A percentile compares a stretch with the other conserved stretches of the same genome.
Evolutionary conservation across 202 grass and related monocot genomes (phyloP).

Genomic region (Panicum hallii): DNA sequence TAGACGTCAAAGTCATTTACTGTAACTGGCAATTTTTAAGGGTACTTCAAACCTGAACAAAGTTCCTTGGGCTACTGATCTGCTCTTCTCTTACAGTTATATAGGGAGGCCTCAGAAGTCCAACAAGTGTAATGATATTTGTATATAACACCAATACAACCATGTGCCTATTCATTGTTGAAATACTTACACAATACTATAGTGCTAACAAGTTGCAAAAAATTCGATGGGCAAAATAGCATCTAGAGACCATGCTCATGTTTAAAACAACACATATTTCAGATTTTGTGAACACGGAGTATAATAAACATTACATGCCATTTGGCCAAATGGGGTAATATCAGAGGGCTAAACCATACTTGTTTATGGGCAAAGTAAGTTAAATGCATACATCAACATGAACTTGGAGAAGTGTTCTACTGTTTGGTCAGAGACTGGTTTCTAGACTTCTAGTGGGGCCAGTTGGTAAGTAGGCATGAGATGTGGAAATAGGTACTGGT

Average conservation of each 20-base stretch:
- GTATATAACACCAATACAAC: constrained; percentile 1
- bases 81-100: neutral
- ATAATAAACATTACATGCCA: neutral
- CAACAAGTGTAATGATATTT: neutral
- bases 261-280: neutral
- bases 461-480: neutral
- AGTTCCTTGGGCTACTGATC: neutral
- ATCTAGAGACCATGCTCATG: neutral
- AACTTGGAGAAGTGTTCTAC: constrained; percentile 3
- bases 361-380: neutral
- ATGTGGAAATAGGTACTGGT: constrained; percentile 17
- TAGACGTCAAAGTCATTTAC: neutral
- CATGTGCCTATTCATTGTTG: neutral
- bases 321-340: neutral
- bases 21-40: neutral
- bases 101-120: neutral
- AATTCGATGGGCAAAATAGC: constrained; percentile 22
- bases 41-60: neutral
- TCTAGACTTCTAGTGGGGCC: neutral
- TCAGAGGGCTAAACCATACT: neutral
- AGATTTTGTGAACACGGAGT: neutral
- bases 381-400: constrained; percentile 7
- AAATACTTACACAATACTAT: neutral
- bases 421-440: neutral
- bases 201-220: neutral